A percentile compares a stretch with the other conserved stretches of the same genome.
phyloP scores from a whole-genome alignment of 2,329 filamentous ascomycete species.

The Stemphylium lycopersici region DNA sequence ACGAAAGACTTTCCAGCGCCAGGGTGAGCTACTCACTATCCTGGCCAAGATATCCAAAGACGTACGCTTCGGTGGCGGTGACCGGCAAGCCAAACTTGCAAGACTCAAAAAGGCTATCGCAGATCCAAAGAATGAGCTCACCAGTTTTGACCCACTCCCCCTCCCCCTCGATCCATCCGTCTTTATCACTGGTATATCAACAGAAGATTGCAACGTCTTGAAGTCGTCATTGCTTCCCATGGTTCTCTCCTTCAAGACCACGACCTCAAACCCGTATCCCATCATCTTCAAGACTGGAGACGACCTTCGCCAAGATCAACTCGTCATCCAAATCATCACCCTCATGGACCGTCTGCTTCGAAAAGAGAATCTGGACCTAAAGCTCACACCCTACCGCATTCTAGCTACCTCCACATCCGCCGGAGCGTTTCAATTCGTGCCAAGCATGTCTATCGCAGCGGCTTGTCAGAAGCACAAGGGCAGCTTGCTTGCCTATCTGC shows the following conservation, averaged over 20 bases:
- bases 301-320: conserved; percentile 92
- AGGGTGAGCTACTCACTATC: conserved; percentile 87
- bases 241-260: conserved; percentile 87
- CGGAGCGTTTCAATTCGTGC: conserved; percentile 91
- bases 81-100: conserved; percentile 80
- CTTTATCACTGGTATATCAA: conserved; percentile 76
- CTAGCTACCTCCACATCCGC: conserved; percentile 88
- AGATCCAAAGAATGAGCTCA: conserved; percentile 88
- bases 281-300: conserved; percentile 98
- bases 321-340: conserved; percentile 96
- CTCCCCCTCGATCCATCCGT: conserved; percentile 87
- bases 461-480: conserved; percentile 85
- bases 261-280: conserved; percentile 77
- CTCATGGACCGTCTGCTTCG: conserved; percentile 95
- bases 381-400: conserved; percentile 94
- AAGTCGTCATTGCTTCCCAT: conserved; percentile 94
- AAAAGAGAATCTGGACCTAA: conserved; percentile 95
- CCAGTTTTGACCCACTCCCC: conserved; percentile 81
- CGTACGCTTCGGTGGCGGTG: conserved; percentile 79
- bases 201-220: conserved; percentile 88
- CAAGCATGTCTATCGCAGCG: conserved; percentile 80
- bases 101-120: conserved; percentile 81
- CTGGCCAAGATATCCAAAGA: conserved; percentile 89
- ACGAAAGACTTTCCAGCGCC: conserved; percentile 77
- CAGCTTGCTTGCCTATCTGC: conserved; percentile 78